A percentile compares a stretch with the other conserved stretches of the same genome.
Conservation (phyloP, 768 basidiomycete genomes). For the Lentinula sp. region DNA sequence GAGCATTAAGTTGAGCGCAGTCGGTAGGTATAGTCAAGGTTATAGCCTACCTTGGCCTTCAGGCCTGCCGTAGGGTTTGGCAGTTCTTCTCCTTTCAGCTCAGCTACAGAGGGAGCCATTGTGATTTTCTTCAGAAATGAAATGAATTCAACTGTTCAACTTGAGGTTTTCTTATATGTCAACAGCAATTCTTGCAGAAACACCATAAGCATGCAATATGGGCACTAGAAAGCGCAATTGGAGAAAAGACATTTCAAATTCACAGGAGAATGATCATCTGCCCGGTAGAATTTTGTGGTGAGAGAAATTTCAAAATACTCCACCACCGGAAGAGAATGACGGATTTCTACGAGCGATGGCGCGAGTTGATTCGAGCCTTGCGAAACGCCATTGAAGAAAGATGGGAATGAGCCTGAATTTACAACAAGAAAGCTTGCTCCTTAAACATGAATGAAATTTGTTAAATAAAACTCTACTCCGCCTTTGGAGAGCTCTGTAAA, state of each 20-base stretch:
- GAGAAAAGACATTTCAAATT: background rate
- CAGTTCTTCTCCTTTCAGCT: background rate
- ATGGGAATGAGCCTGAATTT: too few species aligned
- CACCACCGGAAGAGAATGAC: background rate
- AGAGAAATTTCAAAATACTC: background rate
- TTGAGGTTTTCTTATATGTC: background rate
- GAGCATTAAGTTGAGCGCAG: background rate
- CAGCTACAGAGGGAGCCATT: slow-evolving; percentile 7
- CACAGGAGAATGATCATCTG: background rate
- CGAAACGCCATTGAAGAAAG: too few species aligned
- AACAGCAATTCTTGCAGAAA: background rate
- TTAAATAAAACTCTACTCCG: background rate
- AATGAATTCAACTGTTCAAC: background rate
- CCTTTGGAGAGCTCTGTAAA: too few species aligned
- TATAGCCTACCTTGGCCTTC: background rate
- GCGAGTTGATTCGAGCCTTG: background rate
- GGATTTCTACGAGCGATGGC: background rate
- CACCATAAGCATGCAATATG: slow-evolving; percentile 8
- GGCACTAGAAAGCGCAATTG: background rate
- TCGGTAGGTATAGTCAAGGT: too few species aligned
- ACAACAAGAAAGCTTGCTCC: background rate
- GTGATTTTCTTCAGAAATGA: background rate
- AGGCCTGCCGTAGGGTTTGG: background rate
- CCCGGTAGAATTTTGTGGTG: background rate
- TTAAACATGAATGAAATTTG: background rate